Base-by-base conservation (phyloP, 139 green algal genomes). In the Micractinium conductrix region DNA sequence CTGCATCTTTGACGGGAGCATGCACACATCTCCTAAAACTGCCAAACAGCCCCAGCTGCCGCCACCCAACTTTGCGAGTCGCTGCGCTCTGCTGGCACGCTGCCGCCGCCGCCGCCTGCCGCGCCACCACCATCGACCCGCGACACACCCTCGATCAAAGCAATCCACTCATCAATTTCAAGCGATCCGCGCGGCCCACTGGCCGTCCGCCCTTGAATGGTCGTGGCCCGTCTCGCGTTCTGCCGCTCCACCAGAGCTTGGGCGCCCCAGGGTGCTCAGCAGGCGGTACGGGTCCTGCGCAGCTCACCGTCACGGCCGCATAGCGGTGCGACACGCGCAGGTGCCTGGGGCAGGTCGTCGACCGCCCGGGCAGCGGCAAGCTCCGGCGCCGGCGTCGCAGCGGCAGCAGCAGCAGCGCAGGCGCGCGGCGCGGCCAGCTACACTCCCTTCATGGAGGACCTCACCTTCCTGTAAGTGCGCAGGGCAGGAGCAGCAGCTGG, bases 391-490 rank as follows among this genome's bases (percentile, higher is more conserved):
- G 33, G 14, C 5, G 65, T 33, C 7, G 65, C n/a, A 42, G 63
- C 63, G n/a, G 63, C 63, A 70, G n/a, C 5, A 70, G 12, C 2
- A 24, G 21, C 63, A 8, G 24, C 63, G 4, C 63, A 70, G 63
- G 26, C 35, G 35, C 65, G 37, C 42, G 65, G 42, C 8, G 30
- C 40, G 14, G 70, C 42, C 40, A 50, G 42, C 70, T 50, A 76
- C 40, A 33, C 58, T 7, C 53, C 53, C 0, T 30, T 37, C 43
- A 84, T 84, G 79, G 62, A 43, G 43, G 79, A 74, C 79, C 75
- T 84, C 44, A 84, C 79, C 2, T 75, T 76, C 24, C 44, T 84
- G 79, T 84, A 44, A 76, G 79, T 30, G 30, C n/a, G n/a, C n/a
- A 42, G 19, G 28, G 24, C 53, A 5, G 10, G 48, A 22, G 12